Percentiles rank a stretch among this genome's conserved stretches.
phyloP scores from a whole-genome alignment of 495 filamentous ascomycete genomes.

The Hypoxylon fuscum region DNA sequence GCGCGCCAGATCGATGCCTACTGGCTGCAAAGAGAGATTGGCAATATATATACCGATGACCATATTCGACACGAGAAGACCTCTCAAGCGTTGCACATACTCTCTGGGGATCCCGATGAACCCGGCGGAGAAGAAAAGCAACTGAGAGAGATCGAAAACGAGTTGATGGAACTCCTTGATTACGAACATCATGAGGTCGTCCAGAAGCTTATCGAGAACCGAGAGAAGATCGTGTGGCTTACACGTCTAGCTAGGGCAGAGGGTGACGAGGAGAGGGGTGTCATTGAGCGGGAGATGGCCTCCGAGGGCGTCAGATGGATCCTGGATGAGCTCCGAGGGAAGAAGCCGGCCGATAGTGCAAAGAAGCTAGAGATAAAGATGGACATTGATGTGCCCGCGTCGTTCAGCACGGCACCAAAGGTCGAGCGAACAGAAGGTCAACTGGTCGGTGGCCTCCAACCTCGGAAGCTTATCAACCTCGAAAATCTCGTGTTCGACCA shows the following conservation, averaged over 20 bases:
- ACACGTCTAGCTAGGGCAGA: conserved; percentile 88
- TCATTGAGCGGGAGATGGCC: conserved; percentile 88
- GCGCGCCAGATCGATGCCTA: conserved; percentile 94
- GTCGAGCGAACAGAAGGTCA: conserved; percentile 65
- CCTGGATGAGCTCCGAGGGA: conserved; percentile 79
- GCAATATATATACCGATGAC: conserved; percentile 84
- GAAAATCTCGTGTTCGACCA: conserved; percentile 98
- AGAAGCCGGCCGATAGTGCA: conserved; percentile 60
- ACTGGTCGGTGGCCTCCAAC: conserved; percentile 85
- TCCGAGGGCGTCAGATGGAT: conserved; percentile 87
- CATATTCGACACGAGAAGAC: conserved; percentile 93
- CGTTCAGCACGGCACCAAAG: conserved; percentile 57
- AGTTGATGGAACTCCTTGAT: conserved; percentile 96
- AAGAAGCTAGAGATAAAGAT: conserved; percentile 90
- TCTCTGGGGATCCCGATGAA: conserved; percentile 79
- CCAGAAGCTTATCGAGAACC: conserved; percentile 88
- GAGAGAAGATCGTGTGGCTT: conserved; percentile 93
- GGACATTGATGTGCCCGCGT: conserved; percentile 85
- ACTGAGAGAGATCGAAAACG: conserved; percentile 94
- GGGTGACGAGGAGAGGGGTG: conserved; percentile 76
- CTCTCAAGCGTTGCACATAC: conserved; percentile 77
- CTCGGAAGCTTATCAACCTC: conserved; percentile 85
- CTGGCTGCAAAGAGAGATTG: conserved; percentile 95
- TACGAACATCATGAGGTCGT: conserved; percentile 96
- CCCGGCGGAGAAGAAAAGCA: conserved; percentile 75